Base-by-base conservation (phyloP, 306 rosid species). In the Rosa multiflora region DNA sequence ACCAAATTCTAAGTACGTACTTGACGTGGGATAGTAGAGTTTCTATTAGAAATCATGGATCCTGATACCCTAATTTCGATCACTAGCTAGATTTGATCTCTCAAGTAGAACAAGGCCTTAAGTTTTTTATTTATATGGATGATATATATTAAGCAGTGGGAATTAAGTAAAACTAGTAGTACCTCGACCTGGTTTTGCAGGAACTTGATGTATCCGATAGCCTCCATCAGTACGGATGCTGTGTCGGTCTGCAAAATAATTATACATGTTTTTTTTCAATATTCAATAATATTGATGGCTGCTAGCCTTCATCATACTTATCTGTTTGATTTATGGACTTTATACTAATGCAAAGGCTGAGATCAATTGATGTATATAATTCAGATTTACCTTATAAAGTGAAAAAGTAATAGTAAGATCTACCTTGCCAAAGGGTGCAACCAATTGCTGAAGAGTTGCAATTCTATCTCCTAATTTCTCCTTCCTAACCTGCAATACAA, bases 381-480 rank as follows among this genome's bases (percentile, higher is more conserved):
- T 53, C 8, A n/a, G 26, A 20, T 58, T 58, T 21, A 58, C 6
- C 32, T 23, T 59, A 21, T 29, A 0, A 10, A 72, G 15, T 42
- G 23, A 62, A 32, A 18, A 76, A 32, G 43, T 44, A 44, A 4
- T 20, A 47, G n/a, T 18, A 35, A 44, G n/a, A 32, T 32, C 17
- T 78, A 93, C 98, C 94, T 93, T 93, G 83, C 98, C 98, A 77
- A 91, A 93, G 46, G 98, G 98, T 67, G 98, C 94, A 21, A 93
- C 98, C 88, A 93, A 78, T 83, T 93, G 98, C 80, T 93, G 98
- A 67, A 93, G 98, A 63, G 97, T 88, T 51, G 98, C 91, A 80
- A 93, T 85, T 82, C 98, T 93, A 69, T 93, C 98, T 59, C 98
- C 98, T 73, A 93, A 66, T 86, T 91, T 93, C 76, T 93, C 98